phyloP scores from a whole-genome alignment of 2,329 filamentous ascomycete species.

The Xylaria multiplex region DNA sequence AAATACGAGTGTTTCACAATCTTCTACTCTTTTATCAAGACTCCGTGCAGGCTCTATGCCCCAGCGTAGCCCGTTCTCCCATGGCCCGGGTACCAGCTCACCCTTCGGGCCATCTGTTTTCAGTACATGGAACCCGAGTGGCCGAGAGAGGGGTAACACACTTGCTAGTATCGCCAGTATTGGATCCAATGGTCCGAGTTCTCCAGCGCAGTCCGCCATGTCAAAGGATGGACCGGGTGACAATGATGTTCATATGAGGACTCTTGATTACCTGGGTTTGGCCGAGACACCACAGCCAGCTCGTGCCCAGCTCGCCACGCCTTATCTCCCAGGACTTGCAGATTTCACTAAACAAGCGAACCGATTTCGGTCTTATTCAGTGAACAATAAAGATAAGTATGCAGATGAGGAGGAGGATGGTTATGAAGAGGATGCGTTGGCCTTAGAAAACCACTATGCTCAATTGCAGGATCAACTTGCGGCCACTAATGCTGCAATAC shows the following conservation, averaged over 20 bases:
- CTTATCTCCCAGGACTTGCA: constrained; percentile 78
- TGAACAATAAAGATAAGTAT: constrained; percentile 98
- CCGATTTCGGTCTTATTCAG: constrained; percentile 95
- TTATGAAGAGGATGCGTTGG: constrained; percentile 68
- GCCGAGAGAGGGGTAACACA: constrained; percentile 85
- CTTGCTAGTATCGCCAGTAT: constrained; percentile 85
- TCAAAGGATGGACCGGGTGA: constrained; percentile 86
- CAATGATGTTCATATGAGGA: constrained; percentile 87
- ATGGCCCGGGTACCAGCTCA: constrained; percentile 62
- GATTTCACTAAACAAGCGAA: constrained; percentile 82
- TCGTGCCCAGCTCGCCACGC: constrained; percentile 77
- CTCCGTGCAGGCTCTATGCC: constrained; percentile 94
- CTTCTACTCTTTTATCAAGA: constrained; percentile 81
- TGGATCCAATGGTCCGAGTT: constrained; percentile 88
- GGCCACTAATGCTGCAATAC: constrained; percentile 76
- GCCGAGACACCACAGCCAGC: constrained; percentile 90
- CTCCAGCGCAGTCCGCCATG: constrained; percentile 85
- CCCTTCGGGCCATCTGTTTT: constrained; percentile 93
- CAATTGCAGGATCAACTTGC: constrained; percentile 70
- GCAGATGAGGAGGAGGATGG: constrained; percentile 87
- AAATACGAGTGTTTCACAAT: constrained; percentile 60
- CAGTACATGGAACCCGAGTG: constrained; percentile 79
- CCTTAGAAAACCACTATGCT: constrained; percentile 67
- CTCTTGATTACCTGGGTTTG: constrained; percentile 92
- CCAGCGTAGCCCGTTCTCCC: constrained; percentile 78